These are phyloP conservation scores for Penstemon eatonii DNA, from an alignment of 257 asterid species.

Conservation along the genomic window DNA sequence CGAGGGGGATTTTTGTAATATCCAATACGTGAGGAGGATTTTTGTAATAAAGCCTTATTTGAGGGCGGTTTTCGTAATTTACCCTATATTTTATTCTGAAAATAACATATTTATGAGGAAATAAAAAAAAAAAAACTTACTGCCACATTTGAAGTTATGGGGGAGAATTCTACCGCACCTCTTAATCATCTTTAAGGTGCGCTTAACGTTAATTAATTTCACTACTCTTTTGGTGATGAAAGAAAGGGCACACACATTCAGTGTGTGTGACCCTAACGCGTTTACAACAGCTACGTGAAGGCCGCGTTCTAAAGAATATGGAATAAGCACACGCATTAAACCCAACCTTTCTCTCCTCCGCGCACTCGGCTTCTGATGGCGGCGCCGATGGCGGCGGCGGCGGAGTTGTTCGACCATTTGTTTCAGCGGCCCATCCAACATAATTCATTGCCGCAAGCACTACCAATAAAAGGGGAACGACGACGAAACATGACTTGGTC, in stretches of 20 bases:
- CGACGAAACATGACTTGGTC: too few relatives aligned
- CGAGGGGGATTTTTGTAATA: too few relatives aligned
- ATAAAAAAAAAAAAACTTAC: constrained; percentile 20
- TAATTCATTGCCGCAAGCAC: too few relatives aligned
- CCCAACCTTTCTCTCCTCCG: constrained; percentile 11
- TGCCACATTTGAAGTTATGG: constrained; percentile 33
- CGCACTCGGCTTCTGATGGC: neutral
- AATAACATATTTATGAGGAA: neutral
- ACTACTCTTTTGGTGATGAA: constrained; percentile 12
- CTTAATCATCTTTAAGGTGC: neutral
- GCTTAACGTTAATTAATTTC: neutral
- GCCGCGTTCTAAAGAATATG: neutral
- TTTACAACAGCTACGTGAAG: neutral
- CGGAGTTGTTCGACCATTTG: too few relatives aligned
- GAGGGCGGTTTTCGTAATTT: too few relatives aligned
- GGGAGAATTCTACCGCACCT: constrained; percentile 26
- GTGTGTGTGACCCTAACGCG: constrained; percentile 10
- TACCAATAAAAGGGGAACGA: too few relatives aligned
- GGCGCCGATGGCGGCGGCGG: neutral
- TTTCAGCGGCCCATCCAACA: too few relatives aligned
- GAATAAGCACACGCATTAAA: neutral
- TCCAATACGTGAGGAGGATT: too few relatives aligned
- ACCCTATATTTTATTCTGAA: too few relatives aligned
- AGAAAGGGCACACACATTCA: constrained; percentile 15
- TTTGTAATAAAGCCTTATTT: too few relatives aligned